These are phyloP conservation scores for Lachnellula occidentalis DNA, from an alignment of 2,329 filamentous ascomycete species.

Conservation along the genomic window DNA sequence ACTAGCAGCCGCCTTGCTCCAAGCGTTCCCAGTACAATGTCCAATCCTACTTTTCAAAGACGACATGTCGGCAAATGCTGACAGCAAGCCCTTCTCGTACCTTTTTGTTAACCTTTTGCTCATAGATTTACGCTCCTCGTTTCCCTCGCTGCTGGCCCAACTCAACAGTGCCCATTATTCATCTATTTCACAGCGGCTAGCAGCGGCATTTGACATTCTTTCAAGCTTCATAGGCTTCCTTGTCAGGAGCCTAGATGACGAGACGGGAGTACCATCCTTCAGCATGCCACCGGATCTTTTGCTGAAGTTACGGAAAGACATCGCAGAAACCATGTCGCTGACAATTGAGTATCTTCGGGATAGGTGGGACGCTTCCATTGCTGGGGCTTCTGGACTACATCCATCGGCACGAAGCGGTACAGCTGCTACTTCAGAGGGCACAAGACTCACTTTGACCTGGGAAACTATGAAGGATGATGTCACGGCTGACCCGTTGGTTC, in stretches of 20 bases:
- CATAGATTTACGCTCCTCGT: slow-evolving; percentile 58
- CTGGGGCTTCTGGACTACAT: slow-evolving; percentile 56
- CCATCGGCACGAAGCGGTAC: slow-evolving; percentile 45
- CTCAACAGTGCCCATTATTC: slow-evolving; percentile 51
- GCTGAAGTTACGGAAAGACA: slow-evolving; percentile 53
- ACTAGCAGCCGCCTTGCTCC: slow-evolving; percentile 51
- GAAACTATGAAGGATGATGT: slow-evolving; percentile 45
- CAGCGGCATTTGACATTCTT: slow-evolving; percentile 57
- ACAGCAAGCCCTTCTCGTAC: slow-evolving; percentile 53
- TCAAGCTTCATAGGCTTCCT: slow-evolving; percentile 55
- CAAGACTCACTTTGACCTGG: slow-evolving; percentile 49
- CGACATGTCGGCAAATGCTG: slow-evolving; percentile 17
- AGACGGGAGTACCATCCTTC: slow-evolving; percentile 31
- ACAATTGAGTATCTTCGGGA: slow-evolving; percentile 63
- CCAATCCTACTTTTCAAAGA: slow-evolving; percentile 49
- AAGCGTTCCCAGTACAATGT: slow-evolving; percentile 44
- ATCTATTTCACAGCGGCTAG: slow-evolving; percentile 46
- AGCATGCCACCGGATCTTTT: slow-evolving; percentile 53
- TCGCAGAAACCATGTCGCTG: slow-evolving; percentile 58
- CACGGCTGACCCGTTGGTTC: slow-evolving; percentile 50
- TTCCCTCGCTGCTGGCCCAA: slow-evolving; percentile 53
- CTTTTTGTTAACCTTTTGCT: slow-evolving; percentile 60
- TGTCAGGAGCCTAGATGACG: slow-evolving; percentile 47
- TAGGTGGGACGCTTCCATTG: slow-evolving; percentile 62
- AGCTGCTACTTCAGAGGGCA: slow-evolving; percentile 40